Percentiles rank a stretch among this genome's conserved stretches.
Evolutionary conservation across 345 rosid genomes (phyloP).

Genomic region (Citrus glauca): DNA sequence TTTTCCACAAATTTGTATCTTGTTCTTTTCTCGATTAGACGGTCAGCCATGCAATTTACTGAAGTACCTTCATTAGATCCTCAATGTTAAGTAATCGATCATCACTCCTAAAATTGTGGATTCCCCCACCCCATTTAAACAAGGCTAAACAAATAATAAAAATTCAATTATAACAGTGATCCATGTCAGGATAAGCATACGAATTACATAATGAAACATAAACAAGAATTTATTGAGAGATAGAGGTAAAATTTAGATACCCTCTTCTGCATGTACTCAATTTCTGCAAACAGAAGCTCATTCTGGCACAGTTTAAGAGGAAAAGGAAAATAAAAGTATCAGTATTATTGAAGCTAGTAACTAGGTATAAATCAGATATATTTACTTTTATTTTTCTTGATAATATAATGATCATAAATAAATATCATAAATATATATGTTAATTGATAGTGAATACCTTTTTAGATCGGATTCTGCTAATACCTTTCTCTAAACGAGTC

Average conservation of each 20-base stretch:
- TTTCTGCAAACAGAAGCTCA: conserved; percentile 80
- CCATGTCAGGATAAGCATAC: neutral
- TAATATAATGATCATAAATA: no score
- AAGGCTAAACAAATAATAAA: neutral
- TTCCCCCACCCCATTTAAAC: neutral
- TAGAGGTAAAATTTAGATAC: conserved; percentile 29
- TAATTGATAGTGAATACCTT: conserved; percentile 41
- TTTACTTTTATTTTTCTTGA: no score
- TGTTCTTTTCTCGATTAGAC: neutral
- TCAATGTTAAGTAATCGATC: neutral
- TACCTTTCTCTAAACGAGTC: conserved; percentile 66
- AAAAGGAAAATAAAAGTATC: neutral
- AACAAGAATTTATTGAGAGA: neutral
- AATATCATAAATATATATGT: neutral
- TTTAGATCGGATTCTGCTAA: conserved; percentile 80
- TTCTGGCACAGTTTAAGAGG: conserved; percentile 38
- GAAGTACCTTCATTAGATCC: neutral
- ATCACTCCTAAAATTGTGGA: neutral
- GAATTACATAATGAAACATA: neutral
- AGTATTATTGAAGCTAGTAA: neutral
- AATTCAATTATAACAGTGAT: neutral
- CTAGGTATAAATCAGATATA: no score
- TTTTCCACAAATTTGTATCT: neutral
- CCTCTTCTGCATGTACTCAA: conserved; percentile 94
- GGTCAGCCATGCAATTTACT: neutral